Evolutionary conservation across 2,329 filamentous ascomycete species (phyloP).

Genomic region (Penicillium sp.): DNA sequence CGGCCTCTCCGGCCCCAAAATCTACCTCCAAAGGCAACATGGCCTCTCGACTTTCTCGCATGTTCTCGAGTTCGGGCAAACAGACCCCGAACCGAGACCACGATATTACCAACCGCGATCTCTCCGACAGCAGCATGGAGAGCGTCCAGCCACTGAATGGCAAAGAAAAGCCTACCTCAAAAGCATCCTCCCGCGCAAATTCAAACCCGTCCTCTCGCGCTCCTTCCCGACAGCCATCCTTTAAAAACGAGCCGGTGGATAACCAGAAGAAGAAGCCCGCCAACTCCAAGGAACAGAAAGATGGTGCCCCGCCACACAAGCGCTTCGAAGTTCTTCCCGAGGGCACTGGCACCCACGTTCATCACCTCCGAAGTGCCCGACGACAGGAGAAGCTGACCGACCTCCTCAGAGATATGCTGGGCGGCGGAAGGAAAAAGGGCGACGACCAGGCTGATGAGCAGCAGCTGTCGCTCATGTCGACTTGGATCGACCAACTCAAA

Average conservation of each 20-base stretch:
- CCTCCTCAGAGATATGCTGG: slow-evolving; percentile 82
- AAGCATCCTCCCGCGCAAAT: slow-evolving; percentile 30
- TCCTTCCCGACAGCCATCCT: slow-evolving; percentile 41
- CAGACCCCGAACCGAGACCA: slow-evolving; percentile 35
- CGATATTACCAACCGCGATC: slow-evolving; percentile 36
- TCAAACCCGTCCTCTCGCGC: slow-evolving; percentile 39
- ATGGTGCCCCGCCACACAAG: slow-evolving; percentile 39
- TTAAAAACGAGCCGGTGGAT: slow-evolving; percentile 37
- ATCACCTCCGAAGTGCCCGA: slow-evolving; percentile 85
- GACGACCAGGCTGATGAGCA: slow-evolving; percentile 65
- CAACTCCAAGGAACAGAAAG: slow-evolving; percentile 41
- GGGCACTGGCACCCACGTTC: slow-evolving; percentile 70
- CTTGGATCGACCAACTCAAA: slow-evolving; percentile 92
- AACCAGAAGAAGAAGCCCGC: slow-evolving; percentile 33
- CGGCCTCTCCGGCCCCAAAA: slow-evolving; percentile 36
- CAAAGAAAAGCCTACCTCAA: slow-evolving; percentile 34
- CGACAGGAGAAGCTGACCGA: slow-evolving; percentile 93
- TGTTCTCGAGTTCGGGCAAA: slow-evolving; percentile 51
- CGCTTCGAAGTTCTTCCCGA: slow-evolving; percentile 64
- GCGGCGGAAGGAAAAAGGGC: slow-evolving; percentile 77
- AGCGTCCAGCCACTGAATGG: slow-evolving; percentile 41
- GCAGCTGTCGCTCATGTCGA: slow-evolving; percentile 89
- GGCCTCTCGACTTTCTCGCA: slow-evolving; percentile 51
- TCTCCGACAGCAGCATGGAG: slow-evolving; percentile 45
- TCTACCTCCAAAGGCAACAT: slow-evolving; percentile 46